phyloP scores from a whole-genome alignment of 1,139 yeast genomes.

The Saccharomyces hybrid region DNA sequence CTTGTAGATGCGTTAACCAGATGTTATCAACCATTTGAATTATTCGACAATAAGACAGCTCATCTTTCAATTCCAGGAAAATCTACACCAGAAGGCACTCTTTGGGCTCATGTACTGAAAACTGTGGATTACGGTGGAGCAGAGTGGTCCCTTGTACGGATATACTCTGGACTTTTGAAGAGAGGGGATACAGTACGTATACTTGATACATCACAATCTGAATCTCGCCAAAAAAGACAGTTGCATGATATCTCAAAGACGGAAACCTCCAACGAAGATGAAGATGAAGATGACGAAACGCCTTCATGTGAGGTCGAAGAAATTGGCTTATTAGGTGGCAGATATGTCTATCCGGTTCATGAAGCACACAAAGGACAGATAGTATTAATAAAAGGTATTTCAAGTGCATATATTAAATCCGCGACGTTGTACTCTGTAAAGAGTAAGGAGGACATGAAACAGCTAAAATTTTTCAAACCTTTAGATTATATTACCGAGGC shows the following conservation, averaged over 20 bases:
- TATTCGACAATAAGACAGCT: neutral
- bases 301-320: slow-evolving; percentile 37
- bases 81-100: neutral
- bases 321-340: slow-evolving; percentile 59
- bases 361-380: slow-evolving; percentile 57
- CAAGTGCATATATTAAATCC: slow-evolving; percentile 49
- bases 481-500: slow-evolving; percentile 45
- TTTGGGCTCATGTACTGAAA: slow-evolving; percentile 56
- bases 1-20: slow-evolving; percentile 39
- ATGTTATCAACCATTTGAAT: slow-evolving; percentile 2
- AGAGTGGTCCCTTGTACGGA: slow-evolving; percentile 46
- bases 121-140: slow-evolving; percentile 39
- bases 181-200: slow-evolving; percentile 45
- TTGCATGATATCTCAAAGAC: slow-evolving; percentile 8
- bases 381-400: slow-evolving; percentile 55
- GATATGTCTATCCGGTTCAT: slow-evolving; percentile 54
- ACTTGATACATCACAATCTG: slow-evolving; percentile 36
- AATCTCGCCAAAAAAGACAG: neutral
- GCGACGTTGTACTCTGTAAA: slow-evolving; percentile 43
- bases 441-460: slow-evolving; percentile 7
- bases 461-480: slow-evolving; percentile 33
- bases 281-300: slow-evolving; percentile 37
- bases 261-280: slow-evolving; percentile 41
- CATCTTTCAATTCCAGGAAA: neutral
- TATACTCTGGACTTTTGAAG: slow-evolving; percentile 51